Conservation (phyloP, 2,329 filamentous ascomycete genomes). For the Aspergillus amoenus region DNA sequence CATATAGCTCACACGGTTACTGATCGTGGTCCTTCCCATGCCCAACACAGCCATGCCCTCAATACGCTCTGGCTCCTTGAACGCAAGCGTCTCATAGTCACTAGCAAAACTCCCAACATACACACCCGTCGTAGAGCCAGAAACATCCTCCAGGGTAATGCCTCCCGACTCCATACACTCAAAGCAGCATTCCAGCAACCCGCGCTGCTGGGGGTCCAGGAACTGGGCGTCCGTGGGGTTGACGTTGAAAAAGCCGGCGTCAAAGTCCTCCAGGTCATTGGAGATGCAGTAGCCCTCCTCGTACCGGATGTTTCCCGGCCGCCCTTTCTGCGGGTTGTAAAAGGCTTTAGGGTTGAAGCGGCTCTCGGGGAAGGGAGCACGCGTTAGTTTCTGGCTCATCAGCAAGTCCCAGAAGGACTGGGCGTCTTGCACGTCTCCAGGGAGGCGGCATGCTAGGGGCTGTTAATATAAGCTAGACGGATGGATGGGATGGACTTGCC, state of each 20-base stretch:
- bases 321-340: background rate
- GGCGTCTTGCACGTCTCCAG: background rate
- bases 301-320: background rate
- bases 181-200: conserved; percentile 11
- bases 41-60: conserved; percentile 17
- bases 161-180: conserved; percentile 12
- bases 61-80: conserved; percentile 11
- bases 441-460: background rate
- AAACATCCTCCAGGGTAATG: background rate
- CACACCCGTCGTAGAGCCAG: conserved; percentile 4
- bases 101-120: conserved; percentile 20
- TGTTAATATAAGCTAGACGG: background rate
- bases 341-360: conserved; percentile 1
- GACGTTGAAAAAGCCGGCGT: conserved; percentile 11
- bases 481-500: background rate
- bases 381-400: background rate
- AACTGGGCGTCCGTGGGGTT: conserved; percentile 16
- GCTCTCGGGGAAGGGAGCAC: background rate
- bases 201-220: conserved; percentile 16
- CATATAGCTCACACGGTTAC: conserved; percentile 32
- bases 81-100: conserved; percentile 20
- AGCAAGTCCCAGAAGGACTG: background rate
- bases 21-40: conserved; percentile 3
- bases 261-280: conserved; percentile 5
- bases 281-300: conserved; percentile 4